These are phyloP conservation scores for Grosmannia clavigera DNA, from an alignment of 2,329 filamentous ascomycete genomes.

Conservation along the genomic window DNA sequence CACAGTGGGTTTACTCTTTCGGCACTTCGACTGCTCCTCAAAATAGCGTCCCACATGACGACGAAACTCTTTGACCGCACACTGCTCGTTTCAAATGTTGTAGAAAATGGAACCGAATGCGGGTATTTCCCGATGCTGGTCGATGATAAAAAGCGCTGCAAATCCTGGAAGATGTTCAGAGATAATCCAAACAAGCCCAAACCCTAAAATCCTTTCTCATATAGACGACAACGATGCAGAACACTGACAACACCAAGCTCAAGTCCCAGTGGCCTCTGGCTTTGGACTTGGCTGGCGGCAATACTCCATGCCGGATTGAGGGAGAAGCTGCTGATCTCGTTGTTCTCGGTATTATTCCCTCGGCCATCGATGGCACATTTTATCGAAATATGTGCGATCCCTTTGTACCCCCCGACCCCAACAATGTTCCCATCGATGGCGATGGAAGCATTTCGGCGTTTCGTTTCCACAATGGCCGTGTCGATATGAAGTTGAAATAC, in stretches of 20 bases:
- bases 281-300: not conserved
- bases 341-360: constrained; percentile 13
- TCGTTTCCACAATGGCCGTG: constrained; percentile 17
- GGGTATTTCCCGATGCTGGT: not conserved
- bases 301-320: not conserved
- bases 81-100: not conserved
- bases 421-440: constrained; percentile 24
- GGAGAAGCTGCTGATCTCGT: constrained; percentile 2
- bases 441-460: constrained; percentile 26
- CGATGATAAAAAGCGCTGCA: not conserved
- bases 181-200: not conserved
- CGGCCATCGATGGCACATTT: constrained; percentile 20
- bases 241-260: not conserved
- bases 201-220: not conserved
- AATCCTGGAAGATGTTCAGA: not conserved
- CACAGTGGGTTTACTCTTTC: not conserved
- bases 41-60: not conserved
- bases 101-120: not conserved
- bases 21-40: not conserved
- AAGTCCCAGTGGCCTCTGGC: not conserved
- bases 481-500: constrained; percentile 21
- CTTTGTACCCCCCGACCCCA: constrained; percentile 19
- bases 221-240: not conserved
- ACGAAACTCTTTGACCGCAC: not conserved
- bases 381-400: constrained; percentile 31